Evolutionary conservation across 306 rosid genomes (phyloP), one percentile per base, ranked within the genome.

Genomic region (Astragalus membranaceus): DNA sequence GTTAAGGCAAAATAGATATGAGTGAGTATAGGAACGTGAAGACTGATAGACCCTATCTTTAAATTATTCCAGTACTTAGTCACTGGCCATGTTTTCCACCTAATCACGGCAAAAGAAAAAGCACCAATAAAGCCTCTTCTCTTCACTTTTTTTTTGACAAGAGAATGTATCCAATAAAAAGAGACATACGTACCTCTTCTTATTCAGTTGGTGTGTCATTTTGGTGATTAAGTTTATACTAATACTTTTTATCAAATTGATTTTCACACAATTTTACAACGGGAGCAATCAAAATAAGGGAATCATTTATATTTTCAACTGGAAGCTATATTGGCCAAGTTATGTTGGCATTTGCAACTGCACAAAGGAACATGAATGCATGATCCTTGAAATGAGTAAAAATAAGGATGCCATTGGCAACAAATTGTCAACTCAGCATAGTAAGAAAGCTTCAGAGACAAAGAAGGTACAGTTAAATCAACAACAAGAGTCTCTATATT

Each of bases 351-450:
- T 70, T 74, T 16, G 13, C 76, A 80, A 73, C 81, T 58, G 80
- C 82, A 72, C 77, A 86, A 50, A 55, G 49, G 64, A 68, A 14
- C 49, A 44, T 73, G 39, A 61, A 75, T 80, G 20, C 49, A 44
- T 73, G 39, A 61, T 77, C 81, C 80, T 82, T 20, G 56, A 72
- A 81, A 67, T 52, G 73, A 70, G 78, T 44, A 32, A 70, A 79
- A 79, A 65, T 74, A 35, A 29, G 69, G 74, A 64, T 47, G 61
- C 64, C 84, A 62, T 35, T 35, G 47, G 50, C 54, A 35, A 54
- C n/a, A 54, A 54, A 13, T 53, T 16, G 44, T 67, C 10, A 57
- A 9, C 15, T 60, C 65, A 50, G 54, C 6, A 20, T 9, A 64
- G 69, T 23, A 78, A 72, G n/a, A 10, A 47, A 52, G 69, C 41